phyloP scores from a whole-genome alignment of 768 basidiomycete genomes.

The Tulasnella sp. region DNA sequence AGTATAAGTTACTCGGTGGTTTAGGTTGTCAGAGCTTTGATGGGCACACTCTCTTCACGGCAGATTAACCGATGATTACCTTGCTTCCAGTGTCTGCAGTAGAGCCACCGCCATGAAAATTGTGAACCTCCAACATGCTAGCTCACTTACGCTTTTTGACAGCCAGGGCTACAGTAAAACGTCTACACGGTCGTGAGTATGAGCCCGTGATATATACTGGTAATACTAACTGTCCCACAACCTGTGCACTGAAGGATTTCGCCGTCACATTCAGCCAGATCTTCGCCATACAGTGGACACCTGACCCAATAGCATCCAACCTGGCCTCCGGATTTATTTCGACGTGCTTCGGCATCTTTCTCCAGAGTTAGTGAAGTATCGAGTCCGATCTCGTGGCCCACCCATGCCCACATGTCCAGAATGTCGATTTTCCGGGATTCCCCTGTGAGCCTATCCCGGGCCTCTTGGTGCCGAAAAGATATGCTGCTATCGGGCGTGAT shows the following conservation, averaged over 20 bases:
- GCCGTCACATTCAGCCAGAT: neutral
- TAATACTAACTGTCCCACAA: neutral
- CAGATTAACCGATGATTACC: too few species aligned
- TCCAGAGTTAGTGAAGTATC: neutral
- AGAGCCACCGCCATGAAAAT: too few species aligned
- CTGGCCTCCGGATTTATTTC: neutral
- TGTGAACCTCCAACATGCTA: too few species aligned
- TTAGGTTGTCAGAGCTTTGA: too few species aligned
- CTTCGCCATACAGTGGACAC: neutral
- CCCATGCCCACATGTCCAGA: neutral
- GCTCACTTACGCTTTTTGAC: neutral
- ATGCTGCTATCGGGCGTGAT: neutral
- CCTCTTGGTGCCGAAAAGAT: neutral
- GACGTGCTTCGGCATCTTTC: neutral
- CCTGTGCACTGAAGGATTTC: neutral
- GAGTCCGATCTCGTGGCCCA: neutral
- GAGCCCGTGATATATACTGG: neutral
- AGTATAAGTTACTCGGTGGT: too few species aligned
- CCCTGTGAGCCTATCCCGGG: neutral
- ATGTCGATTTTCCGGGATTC: neutral
- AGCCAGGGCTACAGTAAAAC: neutral
- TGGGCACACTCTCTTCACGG: too few species aligned
- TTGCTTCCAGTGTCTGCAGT: too few species aligned
- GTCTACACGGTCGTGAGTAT: neutral
- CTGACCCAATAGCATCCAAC: neutral